Percentiles rank a stretch among this genome's conserved stretches.
These are phyloP conservation scores for Fomitiporia mediterranea DNA, from an alignment of 1,284 basidiomycete genomes.

Conservation along the genomic window DNA sequence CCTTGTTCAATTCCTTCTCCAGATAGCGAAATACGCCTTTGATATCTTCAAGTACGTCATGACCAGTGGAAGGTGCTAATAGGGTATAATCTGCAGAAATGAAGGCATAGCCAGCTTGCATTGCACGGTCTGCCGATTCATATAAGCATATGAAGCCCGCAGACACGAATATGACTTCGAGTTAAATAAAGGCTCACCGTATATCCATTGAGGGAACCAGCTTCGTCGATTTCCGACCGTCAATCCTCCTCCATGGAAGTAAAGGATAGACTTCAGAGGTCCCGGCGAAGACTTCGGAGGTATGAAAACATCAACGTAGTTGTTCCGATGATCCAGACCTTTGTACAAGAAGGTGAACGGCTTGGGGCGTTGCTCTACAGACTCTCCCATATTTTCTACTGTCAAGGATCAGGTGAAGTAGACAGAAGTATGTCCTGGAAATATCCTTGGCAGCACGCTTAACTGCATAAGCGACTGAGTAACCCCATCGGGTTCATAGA, in stretches of 20 bases:
- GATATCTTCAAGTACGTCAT: constrained; percentile 53
- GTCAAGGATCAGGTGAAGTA: too few species aligned
- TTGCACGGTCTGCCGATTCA: constrained; percentile 37
- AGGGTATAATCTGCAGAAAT: constrained; percentile 60
- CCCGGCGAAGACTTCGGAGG: constrained; percentile 22
- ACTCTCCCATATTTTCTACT: too few species aligned
- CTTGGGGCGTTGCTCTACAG: not conserved
- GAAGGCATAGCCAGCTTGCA: constrained; percentile 45
- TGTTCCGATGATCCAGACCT: constrained; percentile 12
- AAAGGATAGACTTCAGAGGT: constrained; percentile 44
- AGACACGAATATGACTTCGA: not conserved
- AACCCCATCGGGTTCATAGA: not conserved
- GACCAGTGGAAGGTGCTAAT: constrained; percentile 50
- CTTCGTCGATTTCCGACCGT: constrained; percentile 51
- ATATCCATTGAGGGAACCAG: constrained; percentile 61
- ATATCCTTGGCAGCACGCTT: too few species aligned
- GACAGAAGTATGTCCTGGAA: too few species aligned
- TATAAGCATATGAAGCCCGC: not conserved
- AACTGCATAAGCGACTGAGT: too few species aligned
- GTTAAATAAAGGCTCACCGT: constrained; percentile 45
- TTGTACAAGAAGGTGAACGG: constrained; percentile 24
- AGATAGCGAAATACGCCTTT: constrained; percentile 50
- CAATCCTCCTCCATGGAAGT: constrained; percentile 62
- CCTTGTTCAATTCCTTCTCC: constrained; percentile 25
- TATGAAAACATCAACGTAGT: constrained; percentile 33